Percentiles rank a stretch among this genome's conserved stretches.
Conservation (phyloP, 1,284 basidiomycete species). For the Ganoderma sinense region DNA sequence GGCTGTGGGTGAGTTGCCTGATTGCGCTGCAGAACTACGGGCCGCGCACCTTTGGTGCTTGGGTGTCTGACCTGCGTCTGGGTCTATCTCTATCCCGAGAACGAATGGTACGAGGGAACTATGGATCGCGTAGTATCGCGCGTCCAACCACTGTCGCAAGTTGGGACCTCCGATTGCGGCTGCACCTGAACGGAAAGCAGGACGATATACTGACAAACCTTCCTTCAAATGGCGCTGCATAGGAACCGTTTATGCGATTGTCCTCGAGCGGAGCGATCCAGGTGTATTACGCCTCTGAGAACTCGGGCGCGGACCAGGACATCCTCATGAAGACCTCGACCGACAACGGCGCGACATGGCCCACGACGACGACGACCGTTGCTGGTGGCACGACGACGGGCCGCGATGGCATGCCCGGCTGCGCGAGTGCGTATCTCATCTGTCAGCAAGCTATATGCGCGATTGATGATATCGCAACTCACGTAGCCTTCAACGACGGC, state of each 20-base stretch:
- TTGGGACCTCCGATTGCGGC: not conserved
- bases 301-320: slow-evolving; percentile 9
- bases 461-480: not conserved
- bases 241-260: slow-evolving; percentile 18
- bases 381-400: slow-evolving; percentile 3
- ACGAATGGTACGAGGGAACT: no score
- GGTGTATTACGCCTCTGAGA: slow-evolving; percentile 15
- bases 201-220: not conserved
- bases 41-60: not conserved
- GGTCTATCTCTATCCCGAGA: no score
- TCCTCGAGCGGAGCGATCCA: slow-evolving; percentile 16
- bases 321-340: slow-evolving; percentile 14
- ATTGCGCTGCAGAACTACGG: not conserved
- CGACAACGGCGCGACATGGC: not conserved
- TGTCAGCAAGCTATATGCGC: not conserved
- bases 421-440: not conserved
- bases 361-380: not conserved
- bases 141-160: no score
- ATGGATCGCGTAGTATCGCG: no score
- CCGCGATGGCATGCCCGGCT: not conserved
- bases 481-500: slow-evolving; percentile 19
- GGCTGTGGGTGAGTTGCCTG: not conserved
- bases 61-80: no score
- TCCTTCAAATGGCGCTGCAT: not conserved
- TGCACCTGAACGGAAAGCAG: not conserved